Conservation (phyloP, 441 rosid genomes). For the Euphorbia schlechtendalii region DNA sequence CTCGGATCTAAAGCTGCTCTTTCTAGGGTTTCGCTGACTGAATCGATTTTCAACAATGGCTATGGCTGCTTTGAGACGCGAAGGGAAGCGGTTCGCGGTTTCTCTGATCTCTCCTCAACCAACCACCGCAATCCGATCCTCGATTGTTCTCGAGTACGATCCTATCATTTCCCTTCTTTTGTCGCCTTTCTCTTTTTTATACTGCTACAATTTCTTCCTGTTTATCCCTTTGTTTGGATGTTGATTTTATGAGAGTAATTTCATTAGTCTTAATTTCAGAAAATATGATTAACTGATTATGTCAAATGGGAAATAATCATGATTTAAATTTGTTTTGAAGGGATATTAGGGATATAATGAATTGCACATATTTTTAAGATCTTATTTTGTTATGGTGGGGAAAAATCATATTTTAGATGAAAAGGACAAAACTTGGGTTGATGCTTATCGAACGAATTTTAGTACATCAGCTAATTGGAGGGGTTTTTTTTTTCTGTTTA, state of each 20-base stretch:
- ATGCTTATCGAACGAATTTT: not conserved
- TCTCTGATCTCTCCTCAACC: constrained; percentile 59
- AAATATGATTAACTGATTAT: not conserved
- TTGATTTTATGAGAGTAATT: not conserved
- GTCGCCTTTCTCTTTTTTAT: not conserved
- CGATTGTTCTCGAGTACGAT: constrained; percentile 48
- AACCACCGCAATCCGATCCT: constrained; percentile 45
- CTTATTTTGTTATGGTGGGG: not conserved
- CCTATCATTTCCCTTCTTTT: constrained; percentile 9
- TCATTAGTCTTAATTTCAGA: not conserved
- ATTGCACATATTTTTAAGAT: no score
- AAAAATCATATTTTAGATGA: not conserved
- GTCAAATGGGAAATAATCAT: not conserved
- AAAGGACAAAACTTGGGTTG: not conserved
- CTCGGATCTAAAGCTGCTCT: not conserved
- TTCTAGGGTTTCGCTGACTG: constrained; percentile 18
- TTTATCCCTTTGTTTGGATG: not conserved
- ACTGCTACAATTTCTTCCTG: not conserved
- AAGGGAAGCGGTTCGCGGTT: constrained; percentile 65
- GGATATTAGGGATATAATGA: no score
- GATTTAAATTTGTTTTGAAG: no score
- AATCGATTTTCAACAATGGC: constrained; percentile 43
- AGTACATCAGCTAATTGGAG: not conserved
- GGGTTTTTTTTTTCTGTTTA: not conserved
- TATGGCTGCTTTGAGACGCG: constrained; percentile 85